A percentile compares a stretch with the other conserved stretches of the same genome.
Evolutionary conservation across 345 rosid species (phyloP).

Genomic region (Orychophragmus violaceus): DNA sequence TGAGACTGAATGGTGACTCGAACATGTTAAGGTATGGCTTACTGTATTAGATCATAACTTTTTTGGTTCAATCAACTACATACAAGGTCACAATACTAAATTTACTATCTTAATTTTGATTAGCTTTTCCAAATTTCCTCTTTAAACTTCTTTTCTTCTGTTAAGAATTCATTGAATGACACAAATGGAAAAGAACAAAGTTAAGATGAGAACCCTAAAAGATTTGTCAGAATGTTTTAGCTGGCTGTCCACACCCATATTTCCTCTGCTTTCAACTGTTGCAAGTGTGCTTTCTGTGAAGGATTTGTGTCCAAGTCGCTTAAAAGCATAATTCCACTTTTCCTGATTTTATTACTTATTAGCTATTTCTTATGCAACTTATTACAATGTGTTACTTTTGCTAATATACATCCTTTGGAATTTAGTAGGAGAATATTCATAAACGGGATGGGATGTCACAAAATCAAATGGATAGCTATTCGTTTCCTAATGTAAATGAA

Average conservation of each 20-base stretch:
- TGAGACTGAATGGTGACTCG: constrained; percentile 68
- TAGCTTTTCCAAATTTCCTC: neutral
- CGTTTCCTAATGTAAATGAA: neutral
- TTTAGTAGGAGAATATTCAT: neutral
- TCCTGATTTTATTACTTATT: too few species aligned
- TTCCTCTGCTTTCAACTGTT: neutral
- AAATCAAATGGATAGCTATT: neutral
- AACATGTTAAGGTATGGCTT: constrained; percentile 69
- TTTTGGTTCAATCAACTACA: constrained; percentile 1
- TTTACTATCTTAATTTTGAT: neutral
- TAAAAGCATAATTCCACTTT: too few species aligned
- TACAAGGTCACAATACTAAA: neutral
- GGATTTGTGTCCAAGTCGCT: too few species aligned
- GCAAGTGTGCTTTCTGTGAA: neutral
- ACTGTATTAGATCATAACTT: neutral
- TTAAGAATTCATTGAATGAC: constrained; percentile 11
- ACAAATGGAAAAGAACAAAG: neutral
- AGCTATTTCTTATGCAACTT: neutral
- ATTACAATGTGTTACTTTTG: neutral
- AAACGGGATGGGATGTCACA: neutral
- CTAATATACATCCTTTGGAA: neutral
- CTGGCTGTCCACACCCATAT: neutral
- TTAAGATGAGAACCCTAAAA: neutral
- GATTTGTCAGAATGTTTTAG: neutral
- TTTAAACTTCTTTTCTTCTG: neutral